Evolutionary conservation across 1,284 basidiomycete genomes (phyloP), one percentile per base, ranked within the genome.

Genomic region (Papiliotrema laurentii): DNA sequence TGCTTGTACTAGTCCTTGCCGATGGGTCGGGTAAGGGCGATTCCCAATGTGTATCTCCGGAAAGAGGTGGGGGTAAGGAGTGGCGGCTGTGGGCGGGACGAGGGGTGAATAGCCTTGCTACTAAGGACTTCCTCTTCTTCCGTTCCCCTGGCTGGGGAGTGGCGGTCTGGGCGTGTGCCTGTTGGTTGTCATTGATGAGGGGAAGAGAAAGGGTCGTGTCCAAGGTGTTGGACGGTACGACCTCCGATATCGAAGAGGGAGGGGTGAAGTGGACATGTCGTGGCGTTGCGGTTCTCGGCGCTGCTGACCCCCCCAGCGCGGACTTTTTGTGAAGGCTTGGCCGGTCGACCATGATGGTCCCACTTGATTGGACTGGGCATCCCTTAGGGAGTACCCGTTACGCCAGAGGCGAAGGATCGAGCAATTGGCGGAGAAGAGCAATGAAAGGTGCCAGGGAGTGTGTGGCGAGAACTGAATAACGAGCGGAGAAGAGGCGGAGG

Each of bases 231-330:
- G 25, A 31, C 10, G 30, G 9, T 31, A 16, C 38, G 38, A 6
- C 11, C 10, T 45, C 42, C 19, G 43, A 39, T 24, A 13, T 22
- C 13, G 27, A 24, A 16, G 46, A 16, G 16, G 39, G 28, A 26
- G 30, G 43, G 2, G 44, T 47, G 45, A 51, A 51, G 13, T 41
- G 37, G 4, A 47, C 50, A 16, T 33, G 25, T 22, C 42, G 41
- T 19, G 35, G 35, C 7, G 35, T n/a, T n/a, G n/a, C n/a, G n/a
- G n/a, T n/a, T n/a, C n/a, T n/a, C n/a, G n/a, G n/a, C n/a, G n/a
- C n/a, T n/a, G n/a, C n/a, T n/a, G n/a, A n/a, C n/a, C n/a, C n/a
- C n/a, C n/a, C n/a, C n/a, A n/a, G n/a, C n/a, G n/a, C n/a, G n/a
- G n/a, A n/a, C n/a, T n/a, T n/a, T n/a, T n/a, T n/a, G n/a, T n/a